A percentile compares a stretch with the other conserved stretches of the same genome.
Evolutionary conservation across 1,139 yeast species (phyloP).

Genomic region (Protomyces arabidopsidicola): DNA sequence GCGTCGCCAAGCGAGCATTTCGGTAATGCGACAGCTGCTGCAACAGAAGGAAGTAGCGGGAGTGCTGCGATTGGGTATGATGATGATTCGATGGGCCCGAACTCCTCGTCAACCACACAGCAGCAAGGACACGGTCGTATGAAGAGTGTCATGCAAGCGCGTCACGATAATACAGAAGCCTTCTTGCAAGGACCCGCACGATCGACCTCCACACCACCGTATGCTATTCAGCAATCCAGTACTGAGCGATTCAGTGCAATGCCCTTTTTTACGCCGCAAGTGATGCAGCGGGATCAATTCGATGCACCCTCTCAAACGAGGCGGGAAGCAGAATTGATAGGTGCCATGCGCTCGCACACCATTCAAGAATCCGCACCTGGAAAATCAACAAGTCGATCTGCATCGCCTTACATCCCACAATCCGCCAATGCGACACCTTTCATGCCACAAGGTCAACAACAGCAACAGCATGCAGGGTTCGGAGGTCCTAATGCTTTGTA

Average conservation of each 20-base stretch:
- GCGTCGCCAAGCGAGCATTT: constrained; percentile 16
- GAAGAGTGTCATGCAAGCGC: constrained; percentile 20
- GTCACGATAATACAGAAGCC: constrained; percentile 8
- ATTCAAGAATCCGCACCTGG: background rate
- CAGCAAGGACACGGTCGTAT: background rate
- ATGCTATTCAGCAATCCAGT: background rate
- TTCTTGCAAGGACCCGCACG: constrained; percentile 18
- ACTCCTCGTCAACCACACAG: background rate
- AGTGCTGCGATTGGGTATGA: constrained; percentile 8
- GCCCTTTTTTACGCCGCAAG: constrained; percentile 24
- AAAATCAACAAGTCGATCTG: background rate
- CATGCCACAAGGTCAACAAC: constrained; percentile 4
- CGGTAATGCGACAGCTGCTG: constrained; percentile 6
- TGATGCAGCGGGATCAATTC: constrained; percentile 14
- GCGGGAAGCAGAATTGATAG: constrained; percentile 9
- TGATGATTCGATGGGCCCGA: background rate
- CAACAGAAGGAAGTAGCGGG: background rate
- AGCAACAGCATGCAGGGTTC: constrained; percentile 1
- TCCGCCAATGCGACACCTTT: constrained; percentile 4
- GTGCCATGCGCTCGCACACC: constrained; percentile 7
- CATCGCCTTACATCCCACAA: constrained; percentile 10
- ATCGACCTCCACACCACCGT: constrained; percentile 23
- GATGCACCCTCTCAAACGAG: background rate
- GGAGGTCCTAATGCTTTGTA: background rate
- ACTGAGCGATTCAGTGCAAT: background rate